Base-by-base conservation (phyloP, 257 asterid species). In the Euphrasia confusa region DNA sequence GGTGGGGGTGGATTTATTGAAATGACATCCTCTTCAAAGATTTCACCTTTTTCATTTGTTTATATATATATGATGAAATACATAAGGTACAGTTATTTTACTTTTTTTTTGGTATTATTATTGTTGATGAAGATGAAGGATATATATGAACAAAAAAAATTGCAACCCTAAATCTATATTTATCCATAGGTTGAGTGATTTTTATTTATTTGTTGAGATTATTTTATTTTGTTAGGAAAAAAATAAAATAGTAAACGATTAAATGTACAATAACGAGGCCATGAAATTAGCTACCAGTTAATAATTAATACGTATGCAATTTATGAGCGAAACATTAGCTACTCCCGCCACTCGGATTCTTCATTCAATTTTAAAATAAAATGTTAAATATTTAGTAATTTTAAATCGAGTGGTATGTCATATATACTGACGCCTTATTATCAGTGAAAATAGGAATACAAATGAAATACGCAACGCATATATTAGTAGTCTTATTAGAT, bases 11-110 rank as follows among this genome's bases (percentile, higher is more conserved):
- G 67, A 55, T 64, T 58, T 52, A 74, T 59, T 10, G 66, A 62
- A 66, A 71, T 66, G 65, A 58, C 55, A 75, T 75, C 61, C 59
- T 63, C 74, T 32, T 42, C 58, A 63, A 63, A 58, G 24, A 42
- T 58, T 30, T 32, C 40, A 57, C 45, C 47, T 57, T 67, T 62
- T 71, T 57, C 71, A 45, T 17, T 63, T 64, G 68, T 71, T 60
- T 75, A 71, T 71, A 63, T 63, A 66, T 24, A n/a, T 54, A 2
- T 61, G 60, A 39, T 75, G 63, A 62, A 62, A 14, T 12, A 37
- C 15, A 21, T 12, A 58, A 27, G 64, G 37, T 64, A 40, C 63
- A 61, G 68, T 71, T 39, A 10, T 44, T 21, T 21, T 44, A 11
- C 15, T 44, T 11, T 44, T 4, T 10, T 47, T 52, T 71, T 14